Evolutionary conservation across 805 yeast species (phyloP).

Genomic region (Saturnispora halmiae): DNA sequence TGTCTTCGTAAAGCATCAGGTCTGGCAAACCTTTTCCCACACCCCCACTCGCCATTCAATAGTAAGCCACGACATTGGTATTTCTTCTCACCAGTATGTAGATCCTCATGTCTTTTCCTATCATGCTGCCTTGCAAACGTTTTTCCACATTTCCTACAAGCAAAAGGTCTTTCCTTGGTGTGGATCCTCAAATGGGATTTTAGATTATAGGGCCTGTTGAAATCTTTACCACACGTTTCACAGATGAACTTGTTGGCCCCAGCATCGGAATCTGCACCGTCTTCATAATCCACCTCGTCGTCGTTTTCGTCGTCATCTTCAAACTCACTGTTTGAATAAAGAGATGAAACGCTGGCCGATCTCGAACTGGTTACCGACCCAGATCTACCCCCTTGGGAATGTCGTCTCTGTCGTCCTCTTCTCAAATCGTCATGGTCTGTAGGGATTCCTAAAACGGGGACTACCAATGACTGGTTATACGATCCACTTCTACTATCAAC

Average conservation of each 20-base stretch:
- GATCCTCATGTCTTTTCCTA: slow-evolving; percentile 25
- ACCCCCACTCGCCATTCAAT: slow-evolving; percentile 61
- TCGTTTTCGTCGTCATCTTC: slow-evolving; percentile 28
- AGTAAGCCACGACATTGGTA: slow-evolving; percentile 61
- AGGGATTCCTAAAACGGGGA: background rate
- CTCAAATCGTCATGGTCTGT: slow-evolving; percentile 11
- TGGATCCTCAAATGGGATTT: slow-evolving; percentile 89
- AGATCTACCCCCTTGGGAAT: background rate
- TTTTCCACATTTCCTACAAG: slow-evolving; percentile 37
- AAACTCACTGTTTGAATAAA: slow-evolving; percentile 1
- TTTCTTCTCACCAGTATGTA: slow-evolving; percentile 69
- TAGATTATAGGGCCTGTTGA: slow-evolving; percentile 55
- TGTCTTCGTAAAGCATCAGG: slow-evolving; percentile 75
- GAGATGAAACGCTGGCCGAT: background rate
- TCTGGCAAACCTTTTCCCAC: slow-evolving; percentile 71
- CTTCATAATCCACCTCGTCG: slow-evolving; percentile 34
- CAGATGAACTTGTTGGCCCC: slow-evolving; percentile 28
- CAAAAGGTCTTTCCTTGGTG: slow-evolving; percentile 52
- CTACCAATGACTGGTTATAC: background rate
- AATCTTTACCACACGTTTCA: slow-evolving; percentile 42
- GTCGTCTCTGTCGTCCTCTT: slow-evolving; percentile 8
- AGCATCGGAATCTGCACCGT: slow-evolving; percentile 19
- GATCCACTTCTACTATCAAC: background rate
- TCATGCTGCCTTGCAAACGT: slow-evolving; percentile 9
- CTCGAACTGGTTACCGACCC: background rate